Base-by-base conservation (phyloP, 768 basidiomycete genomes). In the Cystofilobasidium capitatum region DNA sequence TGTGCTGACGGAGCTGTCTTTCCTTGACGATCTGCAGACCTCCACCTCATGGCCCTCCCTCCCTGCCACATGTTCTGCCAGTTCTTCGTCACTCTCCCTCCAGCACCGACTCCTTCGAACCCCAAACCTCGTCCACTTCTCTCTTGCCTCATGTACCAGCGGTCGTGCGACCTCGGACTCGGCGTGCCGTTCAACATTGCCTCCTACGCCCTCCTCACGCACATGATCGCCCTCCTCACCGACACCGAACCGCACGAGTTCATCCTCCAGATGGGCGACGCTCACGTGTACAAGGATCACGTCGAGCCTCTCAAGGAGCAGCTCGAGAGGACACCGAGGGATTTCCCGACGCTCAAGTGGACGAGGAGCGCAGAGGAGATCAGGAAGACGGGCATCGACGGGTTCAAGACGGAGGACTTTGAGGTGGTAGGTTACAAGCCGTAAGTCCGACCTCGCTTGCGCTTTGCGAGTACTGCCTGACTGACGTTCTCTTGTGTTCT, bases 151-250 rank as follows among this genome's bases (percentile, higher is more conserved):
- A 92, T 98, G 91, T 97, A 87, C 80, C 94, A 98, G 75, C 89
- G 96, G 57, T 97, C 94, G 16, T 93, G 93, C 22, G 94, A 99
- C 76, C 83, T 97, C 10, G 94, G 94, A 1, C 88, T 99, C 44
- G 94, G 94, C 2, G 89, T 99, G 58, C 94, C 94, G 0, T 99
- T 99, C 83, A 99, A 99, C 78, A 98, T 99, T 77, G 96, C 94
- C 16, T 98, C 96, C 0, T 99, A 98, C 77, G 89, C 96, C 8
- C 83, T 99, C 26, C 84, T 99, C 63, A 96, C 93, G 0, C 92
- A 97, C 78, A 92, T 99, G 89, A 84, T 99, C 71, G 93, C 94
- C n/a, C 86, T 84, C 31, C 85, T 96, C 66, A 97, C 94, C 16
- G 81, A 83, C 51, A 92, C 89, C 4, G 84, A 86, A 37, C 84